Conservation (phyloP, 805 yeast species). For the Sugiyamaella floridensis region DNA sequence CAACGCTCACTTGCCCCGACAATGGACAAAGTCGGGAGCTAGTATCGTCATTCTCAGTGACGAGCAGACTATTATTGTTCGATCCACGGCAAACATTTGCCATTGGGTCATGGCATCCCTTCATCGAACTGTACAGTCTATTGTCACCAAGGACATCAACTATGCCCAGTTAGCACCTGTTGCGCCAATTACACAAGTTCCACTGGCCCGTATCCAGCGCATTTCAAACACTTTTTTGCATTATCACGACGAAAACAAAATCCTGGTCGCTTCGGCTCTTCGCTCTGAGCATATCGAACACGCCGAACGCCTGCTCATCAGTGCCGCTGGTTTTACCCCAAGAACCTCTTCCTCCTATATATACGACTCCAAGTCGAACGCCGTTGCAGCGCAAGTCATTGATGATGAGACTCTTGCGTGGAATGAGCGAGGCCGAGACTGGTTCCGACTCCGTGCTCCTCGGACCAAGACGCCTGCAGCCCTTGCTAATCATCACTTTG, state of each 20-base stretch:
- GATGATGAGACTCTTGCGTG: slow-evolving; percentile 26
- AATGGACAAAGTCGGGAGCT: slow-evolving; percentile 39
- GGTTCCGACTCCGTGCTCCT: not conserved
- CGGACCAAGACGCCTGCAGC: not conserved
- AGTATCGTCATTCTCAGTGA: slow-evolving; percentile 33
- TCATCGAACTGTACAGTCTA: slow-evolving; percentile 28
- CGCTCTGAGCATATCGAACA: slow-evolving; percentile 10
- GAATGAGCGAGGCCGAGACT: slow-evolving; percentile 20
- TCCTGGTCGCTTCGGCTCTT: slow-evolving; percentile 16
- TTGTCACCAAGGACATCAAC: slow-evolving; percentile 31
- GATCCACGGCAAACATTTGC: slow-evolving; percentile 38
- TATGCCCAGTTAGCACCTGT: slow-evolving; percentile 19
- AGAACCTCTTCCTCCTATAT: not conserved
- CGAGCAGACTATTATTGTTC: slow-evolving; percentile 30
- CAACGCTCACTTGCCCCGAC: slow-evolving; percentile 36
- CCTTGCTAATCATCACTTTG: not conserved
- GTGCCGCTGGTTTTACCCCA: slow-evolving; percentile 12
- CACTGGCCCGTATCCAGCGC: slow-evolving; percentile 24
- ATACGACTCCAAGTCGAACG: slow-evolving; percentile 1
- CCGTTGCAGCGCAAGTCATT: slow-evolving; percentile 3
- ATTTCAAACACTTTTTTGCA: slow-evolving; percentile 26
- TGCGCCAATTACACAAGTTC: slow-evolving; percentile 10
- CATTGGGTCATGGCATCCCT: slow-evolving; percentile 41
- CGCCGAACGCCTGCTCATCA: slow-evolving; percentile 21
- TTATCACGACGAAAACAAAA: slow-evolving; percentile 6